phyloP scores from a whole-genome alignment of 2,329 filamentous ascomycete genomes.

The Elsinoe arachidis region DNA sequence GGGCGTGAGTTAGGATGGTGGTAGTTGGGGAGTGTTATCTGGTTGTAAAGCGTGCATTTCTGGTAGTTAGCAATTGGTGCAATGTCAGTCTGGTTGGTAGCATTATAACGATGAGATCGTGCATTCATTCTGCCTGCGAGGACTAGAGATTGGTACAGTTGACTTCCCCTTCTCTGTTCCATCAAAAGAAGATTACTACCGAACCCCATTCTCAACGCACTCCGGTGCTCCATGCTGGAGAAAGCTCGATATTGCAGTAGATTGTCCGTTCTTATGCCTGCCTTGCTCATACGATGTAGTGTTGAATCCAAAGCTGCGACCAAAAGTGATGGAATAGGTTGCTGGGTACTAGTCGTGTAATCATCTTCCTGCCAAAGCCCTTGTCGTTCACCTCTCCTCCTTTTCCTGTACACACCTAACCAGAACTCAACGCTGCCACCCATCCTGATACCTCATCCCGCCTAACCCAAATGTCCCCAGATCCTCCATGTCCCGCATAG shows the following conservation, averaged over 20 bases:
- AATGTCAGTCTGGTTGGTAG: background rate
- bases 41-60: background rate
- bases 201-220: background rate
- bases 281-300: background rate
- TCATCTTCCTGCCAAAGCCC: background rate
- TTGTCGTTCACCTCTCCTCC: background rate
- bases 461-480: slow-evolving; percentile 1
- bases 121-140: slow-evolving; percentile 12
- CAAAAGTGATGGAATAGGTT: background rate
- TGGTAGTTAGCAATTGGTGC: background rate
- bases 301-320: background rate
- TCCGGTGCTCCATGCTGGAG: background rate
- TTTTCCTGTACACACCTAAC: background rate
- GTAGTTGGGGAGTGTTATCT: background rate
- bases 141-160: slow-evolving; percentile 6
- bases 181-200: background rate
- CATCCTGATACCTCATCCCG: background rate
- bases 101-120: slow-evolving; percentile 9
- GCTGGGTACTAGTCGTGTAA: background rate
- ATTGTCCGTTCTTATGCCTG: background rate
- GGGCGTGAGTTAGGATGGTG: background rate
- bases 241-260: background rate
- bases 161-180: background rate
- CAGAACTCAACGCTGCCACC: background rate
- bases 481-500: slow-evolving; percentile 6